Evolutionary conservation across 768 basidiomycete genomes (phyloP), one percentile per base, ranked within the genome.

Genomic region (Rhizopogon roseolus): DNA sequence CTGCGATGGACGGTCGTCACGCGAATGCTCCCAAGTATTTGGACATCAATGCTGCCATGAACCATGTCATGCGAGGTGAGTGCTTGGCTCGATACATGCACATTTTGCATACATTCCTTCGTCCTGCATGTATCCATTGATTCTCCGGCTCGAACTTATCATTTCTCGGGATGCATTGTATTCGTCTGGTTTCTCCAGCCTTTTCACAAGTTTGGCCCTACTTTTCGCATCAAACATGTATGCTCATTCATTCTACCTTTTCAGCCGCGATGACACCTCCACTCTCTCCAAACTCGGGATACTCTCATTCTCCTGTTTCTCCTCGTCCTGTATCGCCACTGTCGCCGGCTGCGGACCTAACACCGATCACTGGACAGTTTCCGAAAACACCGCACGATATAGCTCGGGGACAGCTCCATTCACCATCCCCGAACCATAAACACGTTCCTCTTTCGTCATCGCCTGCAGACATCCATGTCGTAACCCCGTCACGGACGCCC

Each of bases 1-100:
- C 7, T 38, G 49, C 68, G 11, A 27, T 56, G 39, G 49, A 66
- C 39, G 49, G 54, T 38, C 63, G 60, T 34, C 62, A 73, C 14
- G 62, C 67, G 11, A 74, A 76, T 57, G 60, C 64, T 17, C 76
- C 80, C 9, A 73, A 71, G 39, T 75, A 70, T 59, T 65, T 83
- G 54, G 77, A 83, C 56, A 78, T 77, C 50, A 73, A 76, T 54
- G 63, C 73, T 27, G 54, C 64, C 11, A 54, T 70, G 63, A 42
- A 48, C 42, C 58, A 57, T 45, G 61, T 60, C 40, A 61, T 72
- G 37, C 73, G 69, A 57, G 71, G 65, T 61, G 54, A 62, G 66
- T 57, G 28, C 44, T 8, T 55, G 29, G 53, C 57, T 52, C 8
- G 16, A 19, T 41, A 40, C 44, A 39, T 50, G 49, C 13, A 44